Base-by-base conservation (phyloP, 495 filamentous ascomycete species). In the Penicillium crystallinum region DNA sequence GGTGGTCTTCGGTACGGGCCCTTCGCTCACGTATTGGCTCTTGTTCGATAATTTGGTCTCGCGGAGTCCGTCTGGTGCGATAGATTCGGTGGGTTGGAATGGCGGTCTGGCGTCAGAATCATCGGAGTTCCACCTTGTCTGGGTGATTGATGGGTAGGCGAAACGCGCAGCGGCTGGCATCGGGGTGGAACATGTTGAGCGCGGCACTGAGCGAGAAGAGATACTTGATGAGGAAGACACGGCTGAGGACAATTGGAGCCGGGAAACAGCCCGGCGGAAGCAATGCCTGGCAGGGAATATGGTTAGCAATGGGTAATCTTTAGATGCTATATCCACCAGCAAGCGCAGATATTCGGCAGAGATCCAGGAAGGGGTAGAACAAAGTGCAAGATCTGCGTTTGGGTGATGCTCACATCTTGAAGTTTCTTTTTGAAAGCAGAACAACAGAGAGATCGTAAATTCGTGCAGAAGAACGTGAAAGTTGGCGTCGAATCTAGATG, bases 251-350 rank as follows among this genome's bases (percentile, higher is more conserved):
- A 50, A 23, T 25, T 50, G 48, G 34, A 83, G 78, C 49, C 83
- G 76, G 40, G 79, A 68, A 58, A 80, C 78, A 42, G 76, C 76
- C 57, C 78, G 77, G 49, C 81, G 80, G 55, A 77, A 56, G 46
- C 50, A 68, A 54, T 76, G 58, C 75, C 75, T 78, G 37, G 19
- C 19, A 9, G 52, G 34, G 27, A 7, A n/a, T 18, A 5, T 10
- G 17, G 30, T 65, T 49, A 65, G 57, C 40, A 14, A 18, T 37
- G 29, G 43, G 23, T 27, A 8, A 9, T 25, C 7, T 40, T 22
- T n/a, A 37, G 27, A 23, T 19, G 14, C 29, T 37, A 12, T 14
- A 18, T 21, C 17, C 17, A 14, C 3, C 35, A 30, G 12, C n/a
- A 14, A 19, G 33, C 22, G 17, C 15, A 8, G 29, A 46, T 6